Evolutionary conservation across 495 filamentous ascomycete species (phyloP).

Genomic region (Hyaloscypha finlandica): DNA sequence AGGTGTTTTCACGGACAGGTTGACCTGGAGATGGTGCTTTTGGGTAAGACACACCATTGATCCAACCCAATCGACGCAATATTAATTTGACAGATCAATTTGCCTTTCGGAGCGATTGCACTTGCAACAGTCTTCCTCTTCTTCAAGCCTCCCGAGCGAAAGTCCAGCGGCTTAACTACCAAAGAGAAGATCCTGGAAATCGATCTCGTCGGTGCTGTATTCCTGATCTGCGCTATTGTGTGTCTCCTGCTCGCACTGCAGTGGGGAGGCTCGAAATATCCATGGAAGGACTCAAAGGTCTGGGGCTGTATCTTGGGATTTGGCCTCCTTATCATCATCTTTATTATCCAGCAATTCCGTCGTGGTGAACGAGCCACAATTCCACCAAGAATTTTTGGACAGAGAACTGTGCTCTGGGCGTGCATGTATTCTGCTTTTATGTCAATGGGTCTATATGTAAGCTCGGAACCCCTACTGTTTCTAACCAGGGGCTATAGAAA

Average conservation of each 20-base stretch:
- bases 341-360: conserved; percentile 51
- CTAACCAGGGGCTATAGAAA: neutral
- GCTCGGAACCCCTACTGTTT: conserved; percentile 49
- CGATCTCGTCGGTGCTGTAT: conserved; percentile 29
- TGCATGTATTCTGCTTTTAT: conserved; percentile 35
- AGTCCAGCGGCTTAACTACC: conserved; percentile 30
- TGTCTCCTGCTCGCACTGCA: conserved; percentile 54
- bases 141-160: conserved; percentile 48
- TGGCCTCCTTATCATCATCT: conserved; percentile 48
- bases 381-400: conserved; percentile 28
- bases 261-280: conserved; percentile 51
- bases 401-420: conserved; percentile 26
- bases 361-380: conserved; percentile 42
- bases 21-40: conserved; percentile 64
- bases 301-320: conserved; percentile 40
- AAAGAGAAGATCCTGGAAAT: conserved; percentile 43
- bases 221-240: conserved; percentile 46
- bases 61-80: neutral
- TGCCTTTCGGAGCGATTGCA: conserved; percentile 57
- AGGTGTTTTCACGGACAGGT: conserved; percentile 64
- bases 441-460: conserved; percentile 50
- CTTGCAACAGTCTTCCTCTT: conserved; percentile 48
- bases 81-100: conserved; percentile 52
- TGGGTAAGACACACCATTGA: conserved; percentile 25
- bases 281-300: conserved; percentile 42